Base-by-base conservation (phyloP, 108 stramenopile genomes). In the Fragilariopsis cylindrus region DNA sequence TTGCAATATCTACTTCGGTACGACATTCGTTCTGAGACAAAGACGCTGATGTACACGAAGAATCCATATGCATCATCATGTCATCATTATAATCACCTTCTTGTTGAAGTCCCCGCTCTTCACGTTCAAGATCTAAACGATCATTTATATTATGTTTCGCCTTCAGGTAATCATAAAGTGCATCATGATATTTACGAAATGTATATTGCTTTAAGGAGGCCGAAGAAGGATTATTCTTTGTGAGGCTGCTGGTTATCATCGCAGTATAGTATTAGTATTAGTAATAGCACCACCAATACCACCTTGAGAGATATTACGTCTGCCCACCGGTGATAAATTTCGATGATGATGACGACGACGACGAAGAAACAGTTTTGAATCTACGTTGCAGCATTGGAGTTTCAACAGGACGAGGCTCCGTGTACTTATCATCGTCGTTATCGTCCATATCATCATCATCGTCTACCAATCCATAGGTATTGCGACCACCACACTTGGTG, bases 121-220 rank as follows among this genome's bases (percentile, higher is more conserved):
- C n/a, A 64, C 60, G 71, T n/a, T 79, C 62, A 48, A 81, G 66
- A 50, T 77, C 71, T 11, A 79, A 66, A 30, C 87, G 71, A 49
- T 85, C 69, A 18, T 69, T 57, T 4, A 79, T 56, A 9, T 58
- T 68, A 16, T 75, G 81, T 54, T 78, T 76, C 18, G 74, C 84
- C 47, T 75, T 74, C 53, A 87, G 69, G 48, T 77, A 88, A 7
- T 53, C 64, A 58, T 65, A 76, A 13, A 92, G 66, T 1, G 80
- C 77, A 73, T 92, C 87, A 52, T 88, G 85, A 74, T 89, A 88
- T 6, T 85, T 83, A 16, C 79, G 73, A 82, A 82, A 88, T 16
- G 65, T 43, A 30, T 57, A 47, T 39, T 72, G 47, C 41, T 56
- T 60, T 16, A 57, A 57, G 21, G 72, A 47, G 15, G 55, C 44